phyloP scores from a whole-genome alignment of 345 rosid genomes.

The Gossypium mustelinum region DNA sequence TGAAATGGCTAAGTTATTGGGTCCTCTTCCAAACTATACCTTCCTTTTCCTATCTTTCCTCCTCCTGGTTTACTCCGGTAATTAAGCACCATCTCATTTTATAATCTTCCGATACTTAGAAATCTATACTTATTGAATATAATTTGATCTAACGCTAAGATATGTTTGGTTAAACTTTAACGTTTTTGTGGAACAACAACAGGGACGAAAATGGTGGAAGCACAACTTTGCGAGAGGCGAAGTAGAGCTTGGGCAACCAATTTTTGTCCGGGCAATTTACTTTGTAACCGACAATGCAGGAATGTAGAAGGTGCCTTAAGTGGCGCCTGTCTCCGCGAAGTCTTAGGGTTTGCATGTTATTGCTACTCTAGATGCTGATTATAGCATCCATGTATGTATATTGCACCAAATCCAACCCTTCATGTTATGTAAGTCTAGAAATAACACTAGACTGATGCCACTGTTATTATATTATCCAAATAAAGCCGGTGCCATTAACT shows the following conservation, averaged over 20 bases:
- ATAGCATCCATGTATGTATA: too few relatives aligned
- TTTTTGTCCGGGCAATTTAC: neutral
- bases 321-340: neutral
- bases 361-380: neutral
- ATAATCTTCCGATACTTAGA: neutral
- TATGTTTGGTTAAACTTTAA: neutral
- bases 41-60: neutral
- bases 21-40: neutral
- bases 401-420: too few relatives aligned
- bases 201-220: neutral
- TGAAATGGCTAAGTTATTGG: neutral
- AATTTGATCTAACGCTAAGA: too few relatives aligned
- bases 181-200: neutral
- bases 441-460: too few relatives aligned
- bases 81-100: neutral
- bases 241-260: neutral
- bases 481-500: too few relatives aligned
- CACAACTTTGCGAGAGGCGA: slow-evolving; percentile 1
- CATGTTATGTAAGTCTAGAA: too few relatives aligned
- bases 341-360: neutral
- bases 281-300: neutral
- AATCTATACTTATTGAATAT: too few relatives aligned
- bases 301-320: neutral
- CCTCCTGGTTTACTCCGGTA: slow-evolving; percentile 8
- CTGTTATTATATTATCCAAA: too few relatives aligned